These are phyloP conservation scores for Paramecium bursaria DNA, from an alignment of 73 alveolate species.

Conservation along the genomic window DNA sequence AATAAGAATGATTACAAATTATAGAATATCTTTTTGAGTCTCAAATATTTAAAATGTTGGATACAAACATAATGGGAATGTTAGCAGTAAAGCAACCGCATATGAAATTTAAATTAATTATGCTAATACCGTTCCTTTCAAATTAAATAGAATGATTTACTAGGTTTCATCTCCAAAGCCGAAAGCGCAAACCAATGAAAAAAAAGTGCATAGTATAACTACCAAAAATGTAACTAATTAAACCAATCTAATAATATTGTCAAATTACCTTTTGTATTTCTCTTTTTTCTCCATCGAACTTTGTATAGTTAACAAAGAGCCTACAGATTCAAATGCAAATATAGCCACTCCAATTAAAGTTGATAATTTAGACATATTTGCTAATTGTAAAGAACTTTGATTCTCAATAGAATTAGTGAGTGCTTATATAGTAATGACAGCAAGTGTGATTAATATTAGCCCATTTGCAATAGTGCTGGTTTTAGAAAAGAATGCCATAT, in stretches of 20 bases:
- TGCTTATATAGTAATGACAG: constrained; percentile 34
- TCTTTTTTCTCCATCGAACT: constrained; percentile 60
- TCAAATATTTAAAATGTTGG: constrained; percentile 64
- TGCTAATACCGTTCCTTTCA: constrained; percentile 14
- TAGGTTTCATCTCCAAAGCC: constrained; percentile 57
- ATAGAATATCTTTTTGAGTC: not conserved
- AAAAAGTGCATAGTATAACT: constrained; percentile 28
- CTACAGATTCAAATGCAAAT: constrained; percentile 68
- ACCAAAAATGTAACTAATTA: constrained; percentile 32
- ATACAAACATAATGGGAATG: constrained; percentile 56
- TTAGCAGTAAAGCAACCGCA: constrained; percentile 64
- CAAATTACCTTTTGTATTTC: constrained; percentile 31
- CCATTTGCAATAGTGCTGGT: constrained; percentile 51
- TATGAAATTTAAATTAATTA: constrained; percentile 38
- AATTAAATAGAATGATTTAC: constrained; percentile 57
- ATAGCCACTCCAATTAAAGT: constrained; percentile 67
- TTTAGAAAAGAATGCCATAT: constrained; percentile 62
- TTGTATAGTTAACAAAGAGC: constrained; percentile 44
- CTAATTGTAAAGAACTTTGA: not conserved
- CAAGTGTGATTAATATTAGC: constrained; percentile 50
- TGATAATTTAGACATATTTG: constrained; percentile 27
- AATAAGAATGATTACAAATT: not conserved
- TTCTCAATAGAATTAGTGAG: not conserved
- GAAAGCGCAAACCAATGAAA: constrained; percentile 44
- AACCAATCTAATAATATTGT: not conserved